These are phyloP conservation scores for Trifolium dubium DNA, from an alignment of 306 rosid species.

Conservation along the genomic window DNA sequence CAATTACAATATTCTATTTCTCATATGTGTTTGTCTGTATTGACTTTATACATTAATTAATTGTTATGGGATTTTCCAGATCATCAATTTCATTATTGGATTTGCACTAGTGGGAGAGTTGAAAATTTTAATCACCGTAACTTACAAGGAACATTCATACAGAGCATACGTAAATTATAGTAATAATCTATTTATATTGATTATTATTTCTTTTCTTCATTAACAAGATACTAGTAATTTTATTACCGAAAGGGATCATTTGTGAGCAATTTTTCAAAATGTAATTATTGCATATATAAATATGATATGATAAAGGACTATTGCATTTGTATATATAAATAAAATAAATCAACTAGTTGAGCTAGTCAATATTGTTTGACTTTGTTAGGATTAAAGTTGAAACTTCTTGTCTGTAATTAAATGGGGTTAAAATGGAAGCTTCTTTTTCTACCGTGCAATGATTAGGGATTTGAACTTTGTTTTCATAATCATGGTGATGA, in stretches of 20 bases:
- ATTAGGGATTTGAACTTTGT: too few relatives aligned
- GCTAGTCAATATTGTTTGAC: slow-evolving; percentile 1
- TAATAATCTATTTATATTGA: background rate
- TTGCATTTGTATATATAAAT: too few relatives aligned
- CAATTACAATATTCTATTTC: slow-evolving; percentile 36
- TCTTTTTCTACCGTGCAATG: too few relatives aligned
- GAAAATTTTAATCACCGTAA: slow-evolving; percentile 41
- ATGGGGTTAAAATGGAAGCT: background rate
- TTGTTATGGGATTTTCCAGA: slow-evolving; percentile 34
- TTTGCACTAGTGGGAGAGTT: slow-evolving; percentile 33
- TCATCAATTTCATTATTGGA: slow-evolving; percentile 42
- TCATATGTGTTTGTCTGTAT: slow-evolving; percentile 13
- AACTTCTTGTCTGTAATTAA: background rate
- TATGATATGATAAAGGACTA: background rate
- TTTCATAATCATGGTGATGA: too few relatives aligned
- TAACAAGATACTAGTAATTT: slow-evolving; percentile 9
- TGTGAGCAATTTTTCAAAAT: background rate
- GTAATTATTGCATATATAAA: background rate
- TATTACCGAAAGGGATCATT: too few relatives aligned
- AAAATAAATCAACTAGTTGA: background rate
- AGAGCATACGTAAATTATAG: background rate
- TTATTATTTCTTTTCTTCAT: slow-evolving; percentile 9
- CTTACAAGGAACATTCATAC: slow-evolving; percentile 9
- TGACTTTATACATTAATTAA: slow-evolving; percentile 41
- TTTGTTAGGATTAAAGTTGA: slow-evolving; percentile 6